Base-by-base conservation (phyloP, 2,329 filamentous ascomycete species). In the Coleophoma eucalyptorum region DNA sequence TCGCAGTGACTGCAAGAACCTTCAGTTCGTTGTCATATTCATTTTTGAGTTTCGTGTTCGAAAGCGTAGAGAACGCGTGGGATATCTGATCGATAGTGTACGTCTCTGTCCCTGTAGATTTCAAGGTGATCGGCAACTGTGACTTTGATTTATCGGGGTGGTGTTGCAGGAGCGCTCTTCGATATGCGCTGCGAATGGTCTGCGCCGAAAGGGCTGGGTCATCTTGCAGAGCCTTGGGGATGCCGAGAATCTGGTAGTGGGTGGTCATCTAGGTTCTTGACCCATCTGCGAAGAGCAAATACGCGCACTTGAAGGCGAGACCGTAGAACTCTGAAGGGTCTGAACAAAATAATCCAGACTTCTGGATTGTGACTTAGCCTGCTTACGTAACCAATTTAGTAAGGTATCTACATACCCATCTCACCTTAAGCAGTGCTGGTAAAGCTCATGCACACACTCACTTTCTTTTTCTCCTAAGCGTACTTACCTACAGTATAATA, bases 21-120 rank as follows among this genome's bases (percentile, higher is more conserved):
- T 71, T 69, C 35, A 84, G 67, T 12, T 70, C 64, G 7, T 69
- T 67, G 63, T 86, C 78, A 69, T 87, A 87, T 41, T 75, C 71
- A 3, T 68, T 65, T 47, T 80, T 76, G 45, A 72, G 69, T 42
- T 63, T 59, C 3, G 75, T 68, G 52, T 75, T 72, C 11, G 80
- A 81, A 44, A 88, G 75, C 0, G 77, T 71, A 10, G 70, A 70
- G 67, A 79, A 84, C 40, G 84, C 84, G 37, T 72, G 65, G 45
- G 79, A 76, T 63, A 87, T 86, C 60, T 86, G 79, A 66, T 87
- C 84, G 52, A 87, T 69, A 2, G 80, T 79, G 65, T 74, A 81
- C 20, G 55, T 51, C 7, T 42, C 49, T 43, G 31, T 15, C 26
- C 10, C 26, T 32, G 47, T 53, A 20, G 56, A 49, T 42, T 20